Conservation (phyloP, 495 filamentous ascomycete genomes). For the Talaromyces ruber region DNA sequence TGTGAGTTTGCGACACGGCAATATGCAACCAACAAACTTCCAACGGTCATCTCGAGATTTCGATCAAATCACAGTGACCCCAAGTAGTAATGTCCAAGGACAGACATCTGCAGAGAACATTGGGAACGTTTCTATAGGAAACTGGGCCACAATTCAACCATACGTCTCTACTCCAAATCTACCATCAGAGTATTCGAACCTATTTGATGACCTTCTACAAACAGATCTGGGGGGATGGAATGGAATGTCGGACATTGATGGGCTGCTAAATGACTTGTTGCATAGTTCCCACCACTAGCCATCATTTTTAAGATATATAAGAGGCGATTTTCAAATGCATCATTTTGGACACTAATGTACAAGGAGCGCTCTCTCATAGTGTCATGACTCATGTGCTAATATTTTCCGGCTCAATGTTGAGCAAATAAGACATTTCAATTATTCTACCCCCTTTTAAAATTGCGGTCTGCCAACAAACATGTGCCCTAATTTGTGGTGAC, state of each 20-base stretch:
- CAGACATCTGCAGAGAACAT: background rate
- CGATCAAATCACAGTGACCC: background rate
- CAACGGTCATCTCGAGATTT: background rate
- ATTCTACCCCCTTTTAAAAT: too few relatives aligned
- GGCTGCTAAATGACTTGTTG: conserved; percentile 27
- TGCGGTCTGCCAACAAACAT: too few relatives aligned
- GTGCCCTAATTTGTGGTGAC: too few relatives aligned
- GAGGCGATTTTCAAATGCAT: background rate
- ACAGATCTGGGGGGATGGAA: conserved; percentile 19
- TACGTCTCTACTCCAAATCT: conserved; percentile 4
- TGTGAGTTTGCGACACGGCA: background rate
- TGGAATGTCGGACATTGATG: conserved; percentile 23
- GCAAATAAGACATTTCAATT: too few relatives aligned
- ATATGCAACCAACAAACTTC: background rate
- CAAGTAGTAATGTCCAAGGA: background rate
- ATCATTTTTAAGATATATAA: background rate
- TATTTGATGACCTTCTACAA: conserved; percentile 20
- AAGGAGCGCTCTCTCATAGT: background rate
- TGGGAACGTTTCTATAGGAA: background rate
- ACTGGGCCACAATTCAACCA: background rate
- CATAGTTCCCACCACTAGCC: conserved; percentile 7
- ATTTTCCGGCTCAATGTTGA: background rate
- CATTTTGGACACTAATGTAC: background rate
- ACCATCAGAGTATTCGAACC: conserved; percentile 12
- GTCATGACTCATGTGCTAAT: background rate